Evolutionary conservation across 1,139 yeast genomes (phyloP).

Genomic region (Yamadazyma atmosphaerica): DNA sequence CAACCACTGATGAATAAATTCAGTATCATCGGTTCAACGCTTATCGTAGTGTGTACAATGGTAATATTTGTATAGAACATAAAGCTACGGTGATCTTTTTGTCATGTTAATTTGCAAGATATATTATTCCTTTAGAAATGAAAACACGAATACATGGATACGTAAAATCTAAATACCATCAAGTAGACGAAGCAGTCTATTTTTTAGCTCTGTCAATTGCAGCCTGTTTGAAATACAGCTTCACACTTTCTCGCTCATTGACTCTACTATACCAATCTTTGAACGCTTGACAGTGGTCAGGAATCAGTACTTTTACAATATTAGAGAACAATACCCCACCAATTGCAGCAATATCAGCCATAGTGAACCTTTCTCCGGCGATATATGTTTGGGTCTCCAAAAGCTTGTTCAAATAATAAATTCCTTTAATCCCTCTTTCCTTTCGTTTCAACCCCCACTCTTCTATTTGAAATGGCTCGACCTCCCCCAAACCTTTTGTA

Average conservation of each 20-base stretch:
- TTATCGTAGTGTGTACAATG: no score
- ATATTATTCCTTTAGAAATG: no score
- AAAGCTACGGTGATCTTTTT: no score
- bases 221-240: background rate
- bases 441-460: constrained; percentile 5
- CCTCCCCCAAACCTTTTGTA: constrained; percentile 8
- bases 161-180: no score
- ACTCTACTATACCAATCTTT: background rate
- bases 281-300: background rate
- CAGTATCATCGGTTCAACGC: no score
- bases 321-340: constrained; percentile 6
- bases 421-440: constrained; percentile 6
- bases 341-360: constrained; percentile 9
- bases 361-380: constrained; percentile 9
- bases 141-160: no score
- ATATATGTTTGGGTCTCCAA: constrained; percentile 6
- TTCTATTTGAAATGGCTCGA: constrained; percentile 3
- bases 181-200: no score
- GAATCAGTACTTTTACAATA: constrained; percentile 5
- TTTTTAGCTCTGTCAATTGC: background rate
- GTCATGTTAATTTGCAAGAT: no score
- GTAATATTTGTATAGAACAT: no score
- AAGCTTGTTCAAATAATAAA: constrained; percentile 3
- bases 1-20: no score
- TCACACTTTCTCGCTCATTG: background rate